Evolutionary conservation across 2,329 filamentous ascomycete species (phyloP), one percentile per base, ranked within the genome.

Genomic region (Proliferodiscus dingleyae): DNA sequence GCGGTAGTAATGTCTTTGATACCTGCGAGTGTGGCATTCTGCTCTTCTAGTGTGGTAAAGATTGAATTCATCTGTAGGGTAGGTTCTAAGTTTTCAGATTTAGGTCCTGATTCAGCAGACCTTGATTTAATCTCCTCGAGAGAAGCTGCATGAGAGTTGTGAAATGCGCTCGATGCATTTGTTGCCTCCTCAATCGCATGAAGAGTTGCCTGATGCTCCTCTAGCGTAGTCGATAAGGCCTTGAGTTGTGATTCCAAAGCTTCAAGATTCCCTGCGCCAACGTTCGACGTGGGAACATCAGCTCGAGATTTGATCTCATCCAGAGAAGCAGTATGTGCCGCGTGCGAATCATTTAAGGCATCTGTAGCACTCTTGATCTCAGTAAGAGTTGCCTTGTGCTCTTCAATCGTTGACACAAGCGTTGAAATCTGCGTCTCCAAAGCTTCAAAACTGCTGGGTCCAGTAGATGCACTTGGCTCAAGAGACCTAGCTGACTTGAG

Each of bases 81-180:
- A 34, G 16, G 7, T 5, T 34, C 32, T 18, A 5, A n/a, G 13
- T 6, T 34, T 2, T 34, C 30, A 1, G 42, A 13, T 6, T 30
- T 36, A 19, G 36, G 22, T 23, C 16, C 6, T 10, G 30, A n/a
- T 16, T 51, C 48, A 22, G 43, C 13, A 7, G 44, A 42, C 24
- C 41, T 37, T n/a, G 47, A 26, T 30, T 54, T 54, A 21, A 54
- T 46, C 29, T 54, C 47, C 22, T 47, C 41, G 9, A 54, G 43
- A 6, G 45, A 41, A n/a, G 44, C 29, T 10, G 41, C 33, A 15
- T 52, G 45, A 10, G 39, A 19, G 9, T 22, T 24, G 40, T 49
- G 39, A 9, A 33, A 45, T 8, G 21, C 19, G 21, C 23, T 37
- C 5, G 34, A 37, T 3, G 19, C 16, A 13, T 37, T 37, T n/a